Evolutionary conservation across 345 rosid species (phyloP), one percentile per base, ranked within the genome.

Genomic region (Corchorus olitorius): DNA sequence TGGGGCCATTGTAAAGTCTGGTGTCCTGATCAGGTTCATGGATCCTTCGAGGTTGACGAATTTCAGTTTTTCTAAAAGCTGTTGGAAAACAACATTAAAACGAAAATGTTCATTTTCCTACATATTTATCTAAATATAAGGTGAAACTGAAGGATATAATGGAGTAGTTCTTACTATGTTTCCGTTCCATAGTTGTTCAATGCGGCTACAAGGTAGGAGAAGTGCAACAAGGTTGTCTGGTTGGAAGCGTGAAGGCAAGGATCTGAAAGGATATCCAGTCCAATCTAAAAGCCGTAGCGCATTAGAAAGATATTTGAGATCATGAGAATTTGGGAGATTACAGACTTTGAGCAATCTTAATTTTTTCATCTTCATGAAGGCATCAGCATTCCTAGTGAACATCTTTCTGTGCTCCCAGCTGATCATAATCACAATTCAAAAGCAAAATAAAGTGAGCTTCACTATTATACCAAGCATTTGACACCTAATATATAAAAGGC

Each of bases 171-270:
- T 73, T 77, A 85, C 86, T 72, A 33, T 64, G 4, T 66, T 64
- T 35, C 77, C 78, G 43, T 56, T 46, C 88, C 88, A 83, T 49
- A 86, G 80, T 33, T 75, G 60, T 69, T 83, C 50, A 41, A 86
- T 60, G 20, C 41, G 13, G 56, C 86, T 83, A 17, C 75, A 37
- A 49, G 65, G 48, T 66, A 83, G 50, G 58, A 71, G 22, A 59
- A 83, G 77, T 73, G 65, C 84, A 77, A 79, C 78, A 69, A 86
- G 83, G 17, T 49, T 79, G 22, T 81, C 71, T 0, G 68, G 71
- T 68, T 46, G 50, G 68, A 83, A 79, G 13, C 68, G 66, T 20
- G 84, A 73, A 71, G 85, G 84, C 81, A 86, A 34, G 45, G 81
- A 52, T 69, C 70, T 75, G 13, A 71, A 75, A 52, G 81, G 85